phyloP scores from a whole-genome alignment of 1,284 basidiomycete species.

The Naganishia albida region DNA sequence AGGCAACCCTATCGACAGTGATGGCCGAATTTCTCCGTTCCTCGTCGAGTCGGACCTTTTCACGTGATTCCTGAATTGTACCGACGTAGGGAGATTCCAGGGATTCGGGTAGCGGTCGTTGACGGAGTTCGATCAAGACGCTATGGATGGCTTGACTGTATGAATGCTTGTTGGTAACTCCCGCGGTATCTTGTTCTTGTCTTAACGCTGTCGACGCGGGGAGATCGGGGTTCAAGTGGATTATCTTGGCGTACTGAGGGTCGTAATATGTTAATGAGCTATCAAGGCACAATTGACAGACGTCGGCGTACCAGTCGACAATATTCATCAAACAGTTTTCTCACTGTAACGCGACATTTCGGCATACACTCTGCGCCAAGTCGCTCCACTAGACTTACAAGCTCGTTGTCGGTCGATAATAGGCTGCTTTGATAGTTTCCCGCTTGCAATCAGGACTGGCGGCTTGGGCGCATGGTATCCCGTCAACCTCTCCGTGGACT shows the following conservation, averaged over 20 bases:
- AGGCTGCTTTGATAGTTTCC: conserved; percentile 32
- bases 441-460: conserved; percentile 18
- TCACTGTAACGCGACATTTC: conserved; percentile 3
- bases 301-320: conserved; percentile 7
- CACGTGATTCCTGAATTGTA: conserved; percentile 67
- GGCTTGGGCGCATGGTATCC: conserved; percentile 3
- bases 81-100: conserved; percentile 74
- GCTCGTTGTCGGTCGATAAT: conserved; percentile 31
- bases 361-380: not conserved
- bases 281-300: not conserved
- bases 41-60: conserved; percentile 64
- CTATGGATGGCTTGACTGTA: conserved; percentile 52
- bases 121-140: conserved; percentile 53
- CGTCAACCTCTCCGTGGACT: not conserved
- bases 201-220: conserved; percentile 43
- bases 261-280: not conserved
- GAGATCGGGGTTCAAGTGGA: conserved; percentile 40
- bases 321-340: conserved; percentile 31
- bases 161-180: conserved; percentile 41
- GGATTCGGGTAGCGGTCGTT: conserved; percentile 65
- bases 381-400: not conserved
- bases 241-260: conserved; percentile 42
- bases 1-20: conserved; percentile 59
- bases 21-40: conserved; percentile 63
- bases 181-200: conserved; percentile 47